Evolutionary conservation across 1,284 basidiomycete species (phyloP).

Genomic region (Vanrija pseudolonga): DNA sequence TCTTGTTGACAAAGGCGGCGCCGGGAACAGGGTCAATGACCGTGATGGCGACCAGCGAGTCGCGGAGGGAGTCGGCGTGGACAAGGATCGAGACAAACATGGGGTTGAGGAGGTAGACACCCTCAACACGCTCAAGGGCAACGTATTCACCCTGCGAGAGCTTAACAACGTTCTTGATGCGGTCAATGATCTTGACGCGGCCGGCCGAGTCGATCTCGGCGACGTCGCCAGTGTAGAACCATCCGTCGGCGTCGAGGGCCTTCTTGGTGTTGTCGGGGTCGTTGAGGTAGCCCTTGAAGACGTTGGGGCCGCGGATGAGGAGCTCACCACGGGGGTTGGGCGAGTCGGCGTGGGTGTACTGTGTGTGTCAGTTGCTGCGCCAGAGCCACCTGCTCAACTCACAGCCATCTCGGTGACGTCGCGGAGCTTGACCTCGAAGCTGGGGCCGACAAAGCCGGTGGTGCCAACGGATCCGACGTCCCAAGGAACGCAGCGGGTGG

Average conservation of each 20-base stretch:
- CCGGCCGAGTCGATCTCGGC: constrained; percentile 72
- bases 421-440: too few relatives aligned
- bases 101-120: constrained; percentile 67
- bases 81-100: constrained; percentile 72
- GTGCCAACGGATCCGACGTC: too few relatives aligned
- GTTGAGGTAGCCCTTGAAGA: constrained; percentile 59
- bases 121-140: constrained; percentile 91
- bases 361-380: not conserved
- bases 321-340: constrained; percentile 89
- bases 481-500: too few relatives aligned
- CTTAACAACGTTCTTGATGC: constrained; percentile 97
- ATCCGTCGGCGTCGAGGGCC: constrained; percentile 63
- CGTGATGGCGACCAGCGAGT: constrained; percentile 76
- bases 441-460: too few relatives aligned
- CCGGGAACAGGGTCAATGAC: constrained; percentile 43
- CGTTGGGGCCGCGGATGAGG: constrained; percentile 64
- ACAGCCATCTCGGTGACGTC: not conserved
- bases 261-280: constrained; percentile 56
- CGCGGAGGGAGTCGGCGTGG: constrained; percentile 78
- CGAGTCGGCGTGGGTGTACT: constrained; percentile 78
- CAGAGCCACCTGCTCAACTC: not conserved
- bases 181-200: constrained; percentile 84
- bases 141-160: constrained; percentile 95
- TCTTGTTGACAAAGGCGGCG: constrained; percentile 56
- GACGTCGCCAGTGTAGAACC: constrained; percentile 88